Percentiles rank a stretch among this genome's conserved stretches.
phyloP scores from a whole-genome alignment of 768 basidiomycete genomes.

The Lactarius sp. region DNA sequence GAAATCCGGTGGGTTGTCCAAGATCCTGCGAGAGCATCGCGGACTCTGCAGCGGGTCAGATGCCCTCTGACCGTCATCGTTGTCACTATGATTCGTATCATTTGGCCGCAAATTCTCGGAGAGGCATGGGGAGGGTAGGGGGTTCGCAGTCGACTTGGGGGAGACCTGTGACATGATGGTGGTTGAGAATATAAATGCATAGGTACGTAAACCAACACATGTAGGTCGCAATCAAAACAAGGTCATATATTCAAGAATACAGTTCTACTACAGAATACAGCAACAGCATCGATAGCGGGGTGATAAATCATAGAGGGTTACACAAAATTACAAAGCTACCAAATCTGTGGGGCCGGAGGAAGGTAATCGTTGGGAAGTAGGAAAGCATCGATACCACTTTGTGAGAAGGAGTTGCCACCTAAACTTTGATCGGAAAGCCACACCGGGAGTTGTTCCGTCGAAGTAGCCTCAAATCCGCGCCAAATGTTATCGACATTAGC shows the following conservation, averaged over 20 bases:
- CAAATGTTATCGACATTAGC: conserved; percentile 62
- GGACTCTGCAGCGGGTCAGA: neutral
- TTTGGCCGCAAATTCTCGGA: neutral
- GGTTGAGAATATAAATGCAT: neutral
- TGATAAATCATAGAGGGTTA: neutral
- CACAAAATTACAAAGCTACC: conserved; percentile 47
- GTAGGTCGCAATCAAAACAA: neutral
- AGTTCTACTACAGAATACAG: conserved; percentile 18
- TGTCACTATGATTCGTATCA: neutral
- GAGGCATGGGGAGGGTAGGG: neutral
- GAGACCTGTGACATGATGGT: conserved; percentile 13
- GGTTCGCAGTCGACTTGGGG: neutral
- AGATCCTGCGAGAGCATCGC: neutral
- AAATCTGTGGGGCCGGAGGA: conserved; percentile 67
- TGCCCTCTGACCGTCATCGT: neutral
- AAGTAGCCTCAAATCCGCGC: conserved; percentile 67
- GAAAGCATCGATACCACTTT: conserved; percentile 84
- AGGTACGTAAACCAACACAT: neutral
- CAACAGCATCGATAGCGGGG: neutral
- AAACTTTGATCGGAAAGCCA: conserved; percentile 84
- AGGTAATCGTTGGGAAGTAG: conserved; percentile 71
- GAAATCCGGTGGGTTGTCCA: conserved; percentile 6
- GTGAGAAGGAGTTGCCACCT: conserved; percentile 68
- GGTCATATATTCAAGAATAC: conserved; percentile 20
- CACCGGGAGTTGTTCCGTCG: conserved; percentile 72